Conservation (phyloP, 805 yeast genomes). For the Ogataea nonfermentans region DNA sequence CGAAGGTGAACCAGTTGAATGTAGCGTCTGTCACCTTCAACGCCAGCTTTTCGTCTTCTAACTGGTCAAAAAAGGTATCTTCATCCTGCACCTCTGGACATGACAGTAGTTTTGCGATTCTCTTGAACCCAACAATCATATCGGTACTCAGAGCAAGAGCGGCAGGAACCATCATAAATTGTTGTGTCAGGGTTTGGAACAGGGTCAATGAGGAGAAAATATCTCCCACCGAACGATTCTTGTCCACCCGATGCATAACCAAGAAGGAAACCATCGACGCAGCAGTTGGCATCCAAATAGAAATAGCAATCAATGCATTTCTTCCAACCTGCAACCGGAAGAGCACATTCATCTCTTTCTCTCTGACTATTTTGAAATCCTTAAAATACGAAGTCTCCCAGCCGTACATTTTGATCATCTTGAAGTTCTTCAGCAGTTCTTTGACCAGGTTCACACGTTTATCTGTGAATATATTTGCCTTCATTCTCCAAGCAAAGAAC, state of each 20-base stretch:
- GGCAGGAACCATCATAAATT: constrained; percentile 66
- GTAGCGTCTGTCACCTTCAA: constrained; percentile 52
- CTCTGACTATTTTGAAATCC: constrained; percentile 53
- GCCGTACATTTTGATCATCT: constrained; percentile 79
- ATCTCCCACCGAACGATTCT: constrained; percentile 49
- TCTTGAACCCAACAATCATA: constrained; percentile 55
- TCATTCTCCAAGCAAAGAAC: constrained; percentile 53
- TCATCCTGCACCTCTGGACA: constrained; percentile 38
- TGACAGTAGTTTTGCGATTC: constrained; percentile 54
- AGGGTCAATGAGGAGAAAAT: constrained; percentile 69
- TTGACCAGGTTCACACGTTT: constrained; percentile 70
- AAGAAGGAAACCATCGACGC: constrained; percentile 63
- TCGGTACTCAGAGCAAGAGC: constrained; percentile 67
- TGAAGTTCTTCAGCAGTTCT: constrained; percentile 76
- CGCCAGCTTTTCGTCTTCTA: constrained; percentile 36
- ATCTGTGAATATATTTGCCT: constrained; percentile 67
- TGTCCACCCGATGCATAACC: constrained; percentile 37
- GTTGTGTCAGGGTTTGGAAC: constrained; percentile 59
- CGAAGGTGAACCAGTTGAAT: constrained; percentile 65
- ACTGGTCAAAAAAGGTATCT: constrained; percentile 22
- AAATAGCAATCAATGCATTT: constrained; percentile 54
- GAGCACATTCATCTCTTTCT: constrained; percentile 58
- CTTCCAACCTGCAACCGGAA: constrained; percentile 63
- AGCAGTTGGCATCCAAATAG: constrained; percentile 58
- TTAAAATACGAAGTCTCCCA: constrained; percentile 82